Evolutionary conservation across 2,329 filamentous ascomycete genomes (phyloP).

Genomic region (Colletotrichum viniferum): DNA sequence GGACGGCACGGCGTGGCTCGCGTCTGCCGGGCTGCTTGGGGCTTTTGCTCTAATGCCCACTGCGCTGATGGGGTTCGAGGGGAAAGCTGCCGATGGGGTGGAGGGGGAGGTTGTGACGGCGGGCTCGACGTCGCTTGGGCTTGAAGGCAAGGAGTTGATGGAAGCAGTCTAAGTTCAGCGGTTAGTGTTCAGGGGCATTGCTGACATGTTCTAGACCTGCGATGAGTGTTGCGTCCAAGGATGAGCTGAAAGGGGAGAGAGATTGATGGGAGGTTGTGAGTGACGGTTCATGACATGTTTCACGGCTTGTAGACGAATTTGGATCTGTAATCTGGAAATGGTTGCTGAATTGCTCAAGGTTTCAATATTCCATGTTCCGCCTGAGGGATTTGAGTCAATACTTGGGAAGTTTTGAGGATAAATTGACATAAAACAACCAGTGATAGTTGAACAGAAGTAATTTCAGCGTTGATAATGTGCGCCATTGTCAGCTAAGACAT

Average conservation of each 20-base stretch:
- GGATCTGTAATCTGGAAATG: not conserved
- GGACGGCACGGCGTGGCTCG: not conserved
- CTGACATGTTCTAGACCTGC: not conserved
- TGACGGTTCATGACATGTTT: not conserved
- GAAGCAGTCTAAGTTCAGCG: not conserved
- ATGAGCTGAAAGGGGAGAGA: not conserved
- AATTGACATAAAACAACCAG: not conserved
- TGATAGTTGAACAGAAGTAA: not conserved
- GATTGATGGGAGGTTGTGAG: not conserved
- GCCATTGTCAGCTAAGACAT: not conserved
- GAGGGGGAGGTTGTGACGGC: not conserved
- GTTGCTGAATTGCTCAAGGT: not conserved
- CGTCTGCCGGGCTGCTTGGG: not conserved
- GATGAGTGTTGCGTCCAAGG: not conserved
- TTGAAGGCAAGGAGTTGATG: not conserved
- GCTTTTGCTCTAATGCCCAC: constrained; percentile 3
- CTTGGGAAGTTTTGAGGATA: rapidly evolving
- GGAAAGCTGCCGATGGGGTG: not conserved
- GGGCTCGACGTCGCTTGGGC: not conserved
- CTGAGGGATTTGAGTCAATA: not conserved
- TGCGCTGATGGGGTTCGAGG: constrained; percentile 1
- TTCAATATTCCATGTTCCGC: not conserved
- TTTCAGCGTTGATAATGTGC: not conserved
- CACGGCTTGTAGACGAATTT: not conserved
- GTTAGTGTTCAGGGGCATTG: not conserved